Conservation (phyloP, 306 rosid species). For the Citrullus colocynthis region DNA sequence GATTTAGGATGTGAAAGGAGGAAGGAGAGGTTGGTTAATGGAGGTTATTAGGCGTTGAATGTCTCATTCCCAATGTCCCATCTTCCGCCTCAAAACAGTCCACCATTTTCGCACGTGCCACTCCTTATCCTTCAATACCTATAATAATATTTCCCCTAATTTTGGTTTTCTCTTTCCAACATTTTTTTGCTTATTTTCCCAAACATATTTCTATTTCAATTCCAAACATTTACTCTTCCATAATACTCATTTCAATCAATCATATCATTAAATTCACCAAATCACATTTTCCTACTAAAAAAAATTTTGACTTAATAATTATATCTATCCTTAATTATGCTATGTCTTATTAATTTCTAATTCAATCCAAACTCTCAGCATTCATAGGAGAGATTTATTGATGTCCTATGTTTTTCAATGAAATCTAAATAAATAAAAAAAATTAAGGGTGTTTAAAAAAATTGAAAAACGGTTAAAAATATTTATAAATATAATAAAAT, state of each 20-base stretch:
- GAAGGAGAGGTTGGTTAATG: not conserved
- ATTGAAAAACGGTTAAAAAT: too few relatives aligned
- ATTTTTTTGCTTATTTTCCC: not conserved
- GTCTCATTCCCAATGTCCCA: constrained; percentile 2
- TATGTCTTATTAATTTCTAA: too few relatives aligned
- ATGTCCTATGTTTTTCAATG: too few relatives aligned
- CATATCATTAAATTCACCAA: not conserved
- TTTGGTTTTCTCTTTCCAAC: not conserved
- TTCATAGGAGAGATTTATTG: too few relatives aligned
- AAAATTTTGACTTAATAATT: too few relatives aligned
- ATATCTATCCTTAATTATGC: too few relatives aligned
- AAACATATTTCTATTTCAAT: not conserved
- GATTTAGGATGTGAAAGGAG: not conserved
- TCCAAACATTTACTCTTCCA: not conserved
- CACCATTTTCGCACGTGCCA: constrained; percentile 11
- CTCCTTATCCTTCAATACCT: not conserved
- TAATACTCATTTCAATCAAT: not conserved
- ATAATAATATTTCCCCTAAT: not conserved
- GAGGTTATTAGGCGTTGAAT: constrained; percentile 6
- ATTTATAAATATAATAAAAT: too few relatives aligned
- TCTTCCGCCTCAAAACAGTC: constrained; percentile 6
- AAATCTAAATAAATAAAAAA: too few relatives aligned
- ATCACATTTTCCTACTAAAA: too few relatives aligned
- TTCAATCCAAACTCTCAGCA: too few relatives aligned
- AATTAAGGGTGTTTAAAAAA: too few relatives aligned